Evolutionary conservation across 805 yeast genomes (phyloP), one percentile per base, ranked within the genome.

Genomic region (Saccharomycopsis javanensis): DNA sequence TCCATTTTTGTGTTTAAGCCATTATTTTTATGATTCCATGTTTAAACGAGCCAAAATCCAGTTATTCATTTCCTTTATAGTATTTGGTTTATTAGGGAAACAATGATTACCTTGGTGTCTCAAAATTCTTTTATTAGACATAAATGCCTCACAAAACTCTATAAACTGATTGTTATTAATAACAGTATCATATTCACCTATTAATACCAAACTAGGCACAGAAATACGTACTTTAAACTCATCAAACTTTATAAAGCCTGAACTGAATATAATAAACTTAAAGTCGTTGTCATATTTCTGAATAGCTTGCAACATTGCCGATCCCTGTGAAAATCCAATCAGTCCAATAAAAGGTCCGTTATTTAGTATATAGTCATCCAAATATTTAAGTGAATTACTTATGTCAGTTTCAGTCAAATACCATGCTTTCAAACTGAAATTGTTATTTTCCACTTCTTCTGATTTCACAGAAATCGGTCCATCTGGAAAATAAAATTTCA

Each of bases 41-140:
- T 23, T 16, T 11, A 20, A 8, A 23, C 18, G n/a, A 7, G 2
- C 23, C 28, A 42, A 42, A 23, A 56, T 53, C 58, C 61, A 50
- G 33, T 34, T 30, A n/a, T 51, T 30, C 56, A 56, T 30, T 51
- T 58, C 54, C 52, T 48, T 60, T 54, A 33, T 61, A 46, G 3
- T 69, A 66, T 48, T 37, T n/a, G 86, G 86, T 53, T 90, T 84
- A 70, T 88, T 89, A 27, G 98, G 98, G 50, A 91, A 96, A 72
- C 86, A 90, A 67, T 92, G 99, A 1, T 97, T 97, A 60, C 98
- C 98, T 8, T 97, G 97, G 66, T 92, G 99, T 62, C 79, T 84
- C 58, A 85, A 71, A 13, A 72, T 65, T 4, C 69, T 74, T 7
- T 86, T 72, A 25, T 69, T 66, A 8, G 3, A 13, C 30, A 42